Percentiles rank a stretch among this genome's conserved stretches.
These are phyloP conservation scores for Cryptosporidium canis DNA, from an alignment of 169 alveolate species.

Conservation along the genomic window DNA sequence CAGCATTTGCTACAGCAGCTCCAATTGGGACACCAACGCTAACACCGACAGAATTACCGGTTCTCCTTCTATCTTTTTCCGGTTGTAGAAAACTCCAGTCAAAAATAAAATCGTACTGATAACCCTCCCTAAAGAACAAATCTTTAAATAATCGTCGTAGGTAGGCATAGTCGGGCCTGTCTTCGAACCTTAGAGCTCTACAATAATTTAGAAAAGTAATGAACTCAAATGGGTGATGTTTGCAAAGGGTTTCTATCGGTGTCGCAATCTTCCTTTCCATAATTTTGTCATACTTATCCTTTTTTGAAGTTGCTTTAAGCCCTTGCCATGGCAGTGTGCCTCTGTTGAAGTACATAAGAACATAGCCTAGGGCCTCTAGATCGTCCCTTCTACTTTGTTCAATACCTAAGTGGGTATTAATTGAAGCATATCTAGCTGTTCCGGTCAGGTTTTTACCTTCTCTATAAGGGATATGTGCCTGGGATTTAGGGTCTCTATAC, in stretches of 20 bases:
- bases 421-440: constrained; percentile 95
- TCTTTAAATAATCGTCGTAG: constrained; percentile 95
- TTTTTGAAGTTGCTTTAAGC: constrained; percentile 92
- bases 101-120: constrained; percentile 93
- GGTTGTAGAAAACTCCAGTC: constrained; percentile 94
- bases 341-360: constrained; percentile 94
- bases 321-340: constrained; percentile 99
- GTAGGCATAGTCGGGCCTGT: constrained; percentile 94
- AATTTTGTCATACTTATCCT: constrained; percentile 97
- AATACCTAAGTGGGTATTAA: constrained; percentile 98
- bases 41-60: constrained; percentile 31
- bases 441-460: constrained; percentile 98
- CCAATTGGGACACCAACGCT: constrained; percentile 29
- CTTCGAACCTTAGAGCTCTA: constrained; percentile 93
- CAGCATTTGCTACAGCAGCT: constrained; percentile 21
- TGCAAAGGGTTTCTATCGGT: constrained; percentile 95
- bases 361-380: constrained; percentile 97
- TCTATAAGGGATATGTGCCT: constrained; percentile 96
- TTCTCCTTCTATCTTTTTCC: constrained; percentile 72
- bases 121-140: constrained; percentile 90
- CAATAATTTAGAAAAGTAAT: constrained; percentile 92
- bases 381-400: constrained; percentile 98
- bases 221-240: constrained; percentile 90
- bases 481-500: constrained; percentile 94
- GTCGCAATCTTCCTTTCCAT: constrained; percentile 98